Conservation (phyloP, 768 basidiomycete species). For the Rhizopogon salebrosus region DNA sequence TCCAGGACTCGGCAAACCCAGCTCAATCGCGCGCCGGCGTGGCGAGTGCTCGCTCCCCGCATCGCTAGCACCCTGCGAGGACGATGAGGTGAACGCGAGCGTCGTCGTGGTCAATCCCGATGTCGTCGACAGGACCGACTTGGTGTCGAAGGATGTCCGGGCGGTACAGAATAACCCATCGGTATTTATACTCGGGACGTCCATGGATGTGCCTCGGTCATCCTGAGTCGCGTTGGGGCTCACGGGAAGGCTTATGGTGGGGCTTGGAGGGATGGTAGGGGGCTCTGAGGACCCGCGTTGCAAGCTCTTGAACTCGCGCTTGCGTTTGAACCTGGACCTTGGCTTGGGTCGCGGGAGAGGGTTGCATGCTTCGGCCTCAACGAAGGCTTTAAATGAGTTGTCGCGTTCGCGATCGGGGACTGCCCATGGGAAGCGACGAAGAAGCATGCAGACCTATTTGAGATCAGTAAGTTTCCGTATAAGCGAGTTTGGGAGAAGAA, state of each 20-base stretch:
- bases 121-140: conserved; percentile 7
- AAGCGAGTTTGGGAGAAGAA: not conserved
- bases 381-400: conserved; percentile 85
- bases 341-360: conserved; percentile 29
- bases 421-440: conserved; percentile 98
- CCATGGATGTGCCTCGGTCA: not conserved
- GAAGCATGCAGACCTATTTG: conserved; percentile 73
- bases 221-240: not conserved
- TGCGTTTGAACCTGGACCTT: not conserved
- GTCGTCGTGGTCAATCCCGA: conserved; percentile 3
- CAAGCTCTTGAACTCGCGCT: conserved; percentile 1
- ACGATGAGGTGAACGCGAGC: conserved; percentile 10
- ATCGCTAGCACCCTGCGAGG: conserved; percentile 11
- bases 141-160: conserved; percentile 3
- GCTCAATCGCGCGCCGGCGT: conserved; percentile 15
- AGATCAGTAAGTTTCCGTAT: not conserved
- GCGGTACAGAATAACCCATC: not conserved
- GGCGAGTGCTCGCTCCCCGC: conserved; percentile 7
- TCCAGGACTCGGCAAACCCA: conserved; percentile 12
- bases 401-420: conserved; percentile 94
- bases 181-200: not conserved
- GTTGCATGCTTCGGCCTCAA: conserved; percentile 87
- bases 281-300: not conserved
- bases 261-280: not conserved
- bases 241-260: conserved; percentile 14